Evolutionary conservation across 352 stramenopile species (phyloP).

Genomic region (Globisporangium emineosum): DNA sequence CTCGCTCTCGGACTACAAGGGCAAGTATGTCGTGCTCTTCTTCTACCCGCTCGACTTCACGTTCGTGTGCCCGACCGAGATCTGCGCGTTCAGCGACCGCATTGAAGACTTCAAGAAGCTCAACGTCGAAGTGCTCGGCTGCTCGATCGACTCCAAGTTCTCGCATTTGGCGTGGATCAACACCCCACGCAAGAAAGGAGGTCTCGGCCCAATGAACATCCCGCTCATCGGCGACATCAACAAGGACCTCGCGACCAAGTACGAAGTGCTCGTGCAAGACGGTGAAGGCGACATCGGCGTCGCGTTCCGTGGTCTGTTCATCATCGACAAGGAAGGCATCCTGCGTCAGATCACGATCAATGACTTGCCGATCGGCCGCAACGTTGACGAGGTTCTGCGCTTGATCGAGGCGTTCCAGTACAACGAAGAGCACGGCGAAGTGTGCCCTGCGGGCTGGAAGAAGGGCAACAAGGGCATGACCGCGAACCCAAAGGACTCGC

Average conservation of each 20-base stretch:
- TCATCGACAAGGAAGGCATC: constrained; percentile 87
- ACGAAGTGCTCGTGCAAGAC: constrained; percentile 81
- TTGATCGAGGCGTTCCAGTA: constrained; percentile 93
- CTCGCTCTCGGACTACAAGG: constrained; percentile 82
- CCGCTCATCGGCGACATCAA: constrained; percentile 87
- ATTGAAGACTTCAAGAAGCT: constrained; percentile 78
- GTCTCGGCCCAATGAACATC: constrained; percentile 89
- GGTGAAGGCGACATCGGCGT: constrained; percentile 59
- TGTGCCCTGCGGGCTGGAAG: constrained; percentile 91
- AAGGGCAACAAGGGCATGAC: constrained; percentile 88
- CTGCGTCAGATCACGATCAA: constrained; percentile 88
- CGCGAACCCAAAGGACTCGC: constrained; percentile 69
- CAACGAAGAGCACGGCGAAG: constrained; percentile 87
- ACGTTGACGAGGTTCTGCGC: constrained; percentile 89
- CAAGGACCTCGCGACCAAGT: constrained; percentile 81
- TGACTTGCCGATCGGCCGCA: constrained; percentile 85
- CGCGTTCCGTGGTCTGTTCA: constrained; percentile 87
- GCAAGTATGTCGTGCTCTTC: constrained; percentile 91
- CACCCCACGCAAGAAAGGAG: constrained; percentile 86
- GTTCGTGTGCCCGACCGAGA: constrained; percentile 91
- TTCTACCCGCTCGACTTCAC: constrained; percentile 93
- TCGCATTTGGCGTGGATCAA: constrained; percentile 90
- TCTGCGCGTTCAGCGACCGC: constrained; percentile 86
- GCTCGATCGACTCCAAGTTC: constrained; percentile 88
- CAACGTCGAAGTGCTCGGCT: constrained; percentile 68